phyloP scores from a whole-genome alignment of 331 rosid genomes.

The Pyracantha coccinea region DNA sequence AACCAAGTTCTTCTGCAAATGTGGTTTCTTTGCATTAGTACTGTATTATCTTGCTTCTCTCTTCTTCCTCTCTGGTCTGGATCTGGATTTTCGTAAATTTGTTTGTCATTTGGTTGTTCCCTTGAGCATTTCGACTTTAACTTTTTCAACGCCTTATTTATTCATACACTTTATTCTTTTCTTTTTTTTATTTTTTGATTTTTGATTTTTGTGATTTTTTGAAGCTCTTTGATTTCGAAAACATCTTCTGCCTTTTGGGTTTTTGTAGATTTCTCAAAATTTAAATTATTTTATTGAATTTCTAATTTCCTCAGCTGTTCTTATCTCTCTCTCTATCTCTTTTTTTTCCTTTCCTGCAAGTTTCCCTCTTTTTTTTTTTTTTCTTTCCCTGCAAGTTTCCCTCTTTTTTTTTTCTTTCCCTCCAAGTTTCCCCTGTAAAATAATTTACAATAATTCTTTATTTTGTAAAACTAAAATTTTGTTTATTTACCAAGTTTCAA shows the following conservation, averaged over 20 bases:
- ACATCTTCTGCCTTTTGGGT: slow-evolving; percentile 6
- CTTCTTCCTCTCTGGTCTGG: slow-evolving; percentile 13
- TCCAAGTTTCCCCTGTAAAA: background rate
- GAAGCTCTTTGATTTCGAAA: background rate
- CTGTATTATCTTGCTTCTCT: slow-evolving; percentile 11
- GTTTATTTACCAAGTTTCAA: no score
- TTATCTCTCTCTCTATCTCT: no score
- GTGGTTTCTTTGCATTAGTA: slow-evolving; percentile 9
- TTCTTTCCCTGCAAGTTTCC: background rate
- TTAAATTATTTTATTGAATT: background rate
- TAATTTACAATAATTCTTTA: no score
- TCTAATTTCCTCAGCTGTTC: background rate
- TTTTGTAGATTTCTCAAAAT: background rate
- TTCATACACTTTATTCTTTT: slow-evolving; percentile 17
- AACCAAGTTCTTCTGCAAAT: slow-evolving; percentile 14
- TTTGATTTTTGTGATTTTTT: background rate
- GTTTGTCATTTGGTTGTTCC: slow-evolving; percentile 11
- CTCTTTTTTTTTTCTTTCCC: background rate
- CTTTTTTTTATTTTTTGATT: background rate
- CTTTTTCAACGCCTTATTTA: background rate
- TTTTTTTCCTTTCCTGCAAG: background rate
- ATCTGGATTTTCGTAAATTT: slow-evolving; percentile 18
- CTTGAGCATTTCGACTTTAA: slow-evolving; percentile 11
- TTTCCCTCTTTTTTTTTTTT: background rate
- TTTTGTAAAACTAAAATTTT: no score